phyloP scores from a whole-genome alignment of 495 filamentous ascomycete genomes.

The Oleoguttula mirabilis region DNA sequence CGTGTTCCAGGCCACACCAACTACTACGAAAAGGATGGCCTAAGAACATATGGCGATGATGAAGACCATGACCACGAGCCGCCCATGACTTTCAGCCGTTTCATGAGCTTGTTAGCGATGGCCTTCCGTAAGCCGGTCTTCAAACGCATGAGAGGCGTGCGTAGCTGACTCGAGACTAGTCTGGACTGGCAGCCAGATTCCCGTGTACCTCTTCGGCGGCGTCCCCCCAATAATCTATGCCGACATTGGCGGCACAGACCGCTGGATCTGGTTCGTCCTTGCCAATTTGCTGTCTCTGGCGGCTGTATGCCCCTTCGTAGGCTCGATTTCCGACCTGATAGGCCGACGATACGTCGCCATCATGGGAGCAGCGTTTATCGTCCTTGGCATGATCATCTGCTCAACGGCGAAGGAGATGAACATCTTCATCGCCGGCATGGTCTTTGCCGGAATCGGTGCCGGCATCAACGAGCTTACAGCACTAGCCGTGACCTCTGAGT shows the following conservation, averaged over 20 bases:
- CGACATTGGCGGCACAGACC: constrained; percentile 51
- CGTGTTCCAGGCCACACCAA: constrained; percentile 31
- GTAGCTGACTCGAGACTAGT: constrained; percentile 5
- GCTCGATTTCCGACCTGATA: constrained; percentile 57
- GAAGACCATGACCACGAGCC: constrained; percentile 42
- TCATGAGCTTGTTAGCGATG: constrained; percentile 15
- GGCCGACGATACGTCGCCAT: constrained; percentile 61
- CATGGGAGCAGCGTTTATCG: constrained; percentile 45
- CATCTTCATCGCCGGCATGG: constrained; percentile 51
- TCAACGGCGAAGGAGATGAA: constrained; percentile 56
- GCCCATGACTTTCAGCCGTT: constrained; percentile 20
- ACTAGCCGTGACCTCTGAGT: constrained; percentile 53
- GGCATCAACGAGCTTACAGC: constrained; percentile 56
- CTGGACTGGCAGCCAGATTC: constrained; percentile 28
- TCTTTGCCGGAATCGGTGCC: constrained; percentile 49
- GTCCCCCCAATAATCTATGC: constrained; percentile 51
- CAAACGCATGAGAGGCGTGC: background rate
- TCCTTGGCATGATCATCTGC: constrained; percentile 54
- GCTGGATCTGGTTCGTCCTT: constrained; percentile 64
- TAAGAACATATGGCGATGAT: constrained; percentile 39
- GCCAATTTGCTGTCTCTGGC: constrained; percentile 57
- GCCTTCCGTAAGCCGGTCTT: constrained; percentile 10
- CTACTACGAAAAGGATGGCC: constrained; percentile 41
- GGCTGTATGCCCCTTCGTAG: constrained; percentile 61
- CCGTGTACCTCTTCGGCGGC: constrained; percentile 26